Evolutionary conservation across 805 yeast genomes (phyloP), one percentile per base, ranked within the genome.

Genomic region (Spencermartinsiella europaea): DNA sequence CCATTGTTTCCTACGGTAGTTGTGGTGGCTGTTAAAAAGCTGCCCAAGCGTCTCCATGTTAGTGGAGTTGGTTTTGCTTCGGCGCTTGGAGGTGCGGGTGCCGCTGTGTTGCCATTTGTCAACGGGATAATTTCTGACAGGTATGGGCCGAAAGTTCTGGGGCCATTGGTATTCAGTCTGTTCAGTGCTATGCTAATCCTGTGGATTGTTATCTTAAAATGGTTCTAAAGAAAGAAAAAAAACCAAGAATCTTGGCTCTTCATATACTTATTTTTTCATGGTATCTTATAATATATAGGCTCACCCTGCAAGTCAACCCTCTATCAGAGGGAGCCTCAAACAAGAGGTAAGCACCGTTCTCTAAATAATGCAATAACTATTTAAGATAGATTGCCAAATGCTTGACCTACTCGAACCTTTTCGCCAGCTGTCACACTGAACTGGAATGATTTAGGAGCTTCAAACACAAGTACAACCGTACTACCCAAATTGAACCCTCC

Each of bases 401-500:
- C 45, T 68, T 91, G 83, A 10, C 99, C 99, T 80, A 91, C 80
- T 62, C 81, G 80, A 40, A 93, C 89, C 53, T 71, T 75, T 55
- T 88, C 82, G n/a, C 95, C 95, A 14, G 76, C 74, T 40, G 75
- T 70, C 38, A 89, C 74, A 33, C 75, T 69, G 60, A 89, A 93
- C 58, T 77, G 67, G 65, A 91, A 93, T 50, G 74, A 70, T 47
- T 74, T 76, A 21, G 99, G 99, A 1, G 97, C 99, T 68, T 93
- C 99, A 67, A 93, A 93, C 19, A 91, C 95, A 53, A 93, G 72
- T 15, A 93, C 99, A n/a, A 93, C 93, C 0, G 99, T 93, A 22
- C 95, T 84, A 0, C 99, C 99, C 44, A 93, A 73, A 71, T 85
- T 85, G 69, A 93, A 93, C 0, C 99, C 99, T 36, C 99, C 99